Evolutionary conservation across 2,329 filamentous ascomycete species (phyloP), one percentile per base, ranked within the genome.

Genomic region (Cyphellophora attinorum): DNA sequence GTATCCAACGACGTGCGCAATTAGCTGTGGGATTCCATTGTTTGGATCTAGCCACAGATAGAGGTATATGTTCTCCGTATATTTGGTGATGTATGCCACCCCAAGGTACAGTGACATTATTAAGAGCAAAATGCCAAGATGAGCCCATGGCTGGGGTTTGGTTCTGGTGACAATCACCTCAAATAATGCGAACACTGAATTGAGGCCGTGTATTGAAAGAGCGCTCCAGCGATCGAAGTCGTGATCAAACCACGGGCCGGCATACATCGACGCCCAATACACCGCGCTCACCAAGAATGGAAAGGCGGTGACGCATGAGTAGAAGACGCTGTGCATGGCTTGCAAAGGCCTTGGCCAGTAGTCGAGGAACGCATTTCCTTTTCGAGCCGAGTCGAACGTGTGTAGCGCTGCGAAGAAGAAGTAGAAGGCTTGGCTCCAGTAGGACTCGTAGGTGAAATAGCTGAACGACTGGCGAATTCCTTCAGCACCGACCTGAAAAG

Each of bases 381-480:
- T 61, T 27, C 61, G 58, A 10, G 72, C 70, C 60, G 88, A 89
- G 31, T 67, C 69, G 34, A 74, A 61, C 5, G 81, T 85, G 62
- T 93, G 84, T 12, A 74, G 42, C 13, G 79, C 68, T 2, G 80
- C 68, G 50, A 78, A 62, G 38, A 76, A 65, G 54, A 81, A 79
- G 65, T 93, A 93, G 61, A 86, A 89, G 15, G 73, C 77, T 21
- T 89, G 61, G 2, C 83, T 83, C 82, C 82, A 91, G 67, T 80
- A 91, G 8, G 81, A 84, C 39, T 91, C 64, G 51, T 78, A 67
- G 17, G 85, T 93, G 64, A 93, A 93, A 67, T 76, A 93, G 49
- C 79, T 84, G 64, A 93, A 91, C 29, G 69, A 70, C 29, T 65
- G 58, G 34, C 65, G 61, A 16, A 73, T 70, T 1, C 50, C 19